Base-by-base conservation (phyloP, 192 early-diverging fungal genomes). In the Spizellomyces punctatus region DNA sequence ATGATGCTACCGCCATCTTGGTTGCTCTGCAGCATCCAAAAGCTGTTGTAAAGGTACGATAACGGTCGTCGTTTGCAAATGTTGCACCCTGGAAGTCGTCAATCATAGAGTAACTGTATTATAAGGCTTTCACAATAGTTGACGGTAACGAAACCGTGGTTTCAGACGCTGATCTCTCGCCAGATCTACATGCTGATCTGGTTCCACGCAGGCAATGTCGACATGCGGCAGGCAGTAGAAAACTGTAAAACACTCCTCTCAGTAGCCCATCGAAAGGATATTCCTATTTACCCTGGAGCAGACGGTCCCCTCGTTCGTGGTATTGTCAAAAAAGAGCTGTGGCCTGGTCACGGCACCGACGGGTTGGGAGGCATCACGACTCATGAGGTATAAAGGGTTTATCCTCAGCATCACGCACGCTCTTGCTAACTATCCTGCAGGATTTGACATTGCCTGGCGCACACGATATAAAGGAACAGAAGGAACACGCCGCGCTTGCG, bases 1-100 rank as follows among this genome's bases (percentile, higher is more conserved):
- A 84, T 64, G 82, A 84, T 49, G 76, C 76, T 44, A 73, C 77
- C 5, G 69, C 78, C 10, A 64, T 84, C 1, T 49, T 82, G 10
- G 67, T 77, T 44, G 56, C 57, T 16, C 69, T 81, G 10, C 55
- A 45, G 59, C 72, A 78, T 58, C 64, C 72, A 14, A 46, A 68
- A 36, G 56, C 63, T 49, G 21, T 44, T n/a, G 63, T 72, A 21
- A 63, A 72, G 66, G 75, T 73, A 43, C 22, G 48, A 16, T 19
- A 36, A 36, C 27, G 27, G 27, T 36, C 27, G 27, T 36, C 3
- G 27, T 3, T 36, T 36, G 27, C 27, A 36, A 36, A 36, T 36
- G 1, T 36, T 0, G 27, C 27, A 55, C 42, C 17, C 9, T 3
- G 27, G 27, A 36, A 36, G 27, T 36, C 27, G 27, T 3, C 27